Conservation (phyloP, 176 grass and related monocot species). For the Triticum aestivum region DNA sequence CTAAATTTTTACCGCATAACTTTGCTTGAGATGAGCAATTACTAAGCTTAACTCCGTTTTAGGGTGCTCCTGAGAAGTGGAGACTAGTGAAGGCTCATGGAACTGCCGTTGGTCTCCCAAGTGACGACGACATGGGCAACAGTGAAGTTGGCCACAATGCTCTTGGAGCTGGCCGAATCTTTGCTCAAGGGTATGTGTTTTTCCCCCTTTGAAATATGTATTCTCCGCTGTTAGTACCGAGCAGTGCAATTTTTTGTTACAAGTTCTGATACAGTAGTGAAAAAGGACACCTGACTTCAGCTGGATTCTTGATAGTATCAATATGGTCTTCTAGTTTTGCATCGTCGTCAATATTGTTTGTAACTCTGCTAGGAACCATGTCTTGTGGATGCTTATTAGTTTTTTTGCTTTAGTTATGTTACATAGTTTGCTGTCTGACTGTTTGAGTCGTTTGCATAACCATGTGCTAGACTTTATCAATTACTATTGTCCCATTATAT, state of each 20-base stretch:
- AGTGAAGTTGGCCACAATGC: conserved; percentile 99
- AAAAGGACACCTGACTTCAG: neutral
- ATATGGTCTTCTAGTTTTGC: neutral
- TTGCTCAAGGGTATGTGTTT: conserved; percentile 73
- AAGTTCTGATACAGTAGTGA: neutral
- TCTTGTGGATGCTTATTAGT: neutral
- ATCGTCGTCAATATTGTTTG: neutral
- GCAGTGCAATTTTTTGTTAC: neutral
- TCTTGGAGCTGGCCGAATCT: conserved; percentile 90
- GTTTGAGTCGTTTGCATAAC: neutral
- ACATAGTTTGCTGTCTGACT: neutral
- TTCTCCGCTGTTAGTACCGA: neutral
- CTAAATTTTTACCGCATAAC: neutral
- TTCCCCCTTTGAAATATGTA: neutral
- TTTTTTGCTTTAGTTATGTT: neutral
- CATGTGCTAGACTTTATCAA: neutral
- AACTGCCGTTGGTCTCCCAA: conserved; percentile 90
- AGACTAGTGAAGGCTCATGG: conserved; percentile 92
- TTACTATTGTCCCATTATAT: too few relatives aligned
- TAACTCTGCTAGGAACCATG: neutral
- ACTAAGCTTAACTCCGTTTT: neutral
- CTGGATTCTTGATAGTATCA: neutral
- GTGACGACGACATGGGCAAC: conserved; percentile 97
- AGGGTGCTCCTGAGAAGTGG: conserved; percentile 93
- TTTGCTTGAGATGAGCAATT: neutral